A percentile compares a stretch with the other conserved stretches of the same genome.
These are phyloP conservation scores for Pyrus bretschneideri DNA, from an alignment of 306 rosid species.

Conservation along the genomic window DNA sequence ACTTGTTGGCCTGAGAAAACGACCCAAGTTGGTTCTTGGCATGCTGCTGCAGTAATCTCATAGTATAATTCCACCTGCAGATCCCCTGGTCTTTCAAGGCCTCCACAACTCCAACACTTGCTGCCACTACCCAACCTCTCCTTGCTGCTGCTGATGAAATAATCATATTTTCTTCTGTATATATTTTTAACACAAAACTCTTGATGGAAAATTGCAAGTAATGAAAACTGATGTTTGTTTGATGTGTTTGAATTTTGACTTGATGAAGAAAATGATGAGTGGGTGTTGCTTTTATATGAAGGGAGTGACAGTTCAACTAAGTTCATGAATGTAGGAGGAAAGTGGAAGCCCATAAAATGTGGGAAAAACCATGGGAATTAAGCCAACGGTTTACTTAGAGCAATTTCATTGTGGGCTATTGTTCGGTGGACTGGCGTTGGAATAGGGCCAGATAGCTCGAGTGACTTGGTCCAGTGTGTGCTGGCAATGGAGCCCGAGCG, in stretches of 20 bases:
- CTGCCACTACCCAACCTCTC: conserved; percentile 22
- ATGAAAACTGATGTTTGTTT: not conserved
- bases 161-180: conserved; percentile 9
- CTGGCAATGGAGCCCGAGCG: too few species aligned
- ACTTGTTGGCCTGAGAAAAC: conserved; percentile 24
- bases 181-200: not conserved
- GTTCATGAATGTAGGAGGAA: too few species aligned
- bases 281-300: not conserved
- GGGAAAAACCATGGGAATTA: not conserved
- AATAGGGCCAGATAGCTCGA: too few species aligned
- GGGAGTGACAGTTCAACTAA: not conserved
- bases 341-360: not conserved
- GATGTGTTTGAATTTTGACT: not conserved
- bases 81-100: conserved; percentile 61
- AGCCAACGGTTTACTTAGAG: not conserved
- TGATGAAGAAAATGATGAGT: not conserved
- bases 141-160: not conserved
- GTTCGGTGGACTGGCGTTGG: too few species aligned
- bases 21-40: conserved; percentile 15
- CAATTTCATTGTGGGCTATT: too few species aligned
- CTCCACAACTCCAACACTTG: conserved; percentile 31
- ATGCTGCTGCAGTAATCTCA: conserved; percentile 29
- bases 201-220: not conserved
- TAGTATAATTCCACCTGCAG: conserved; percentile 34
- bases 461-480: too few species aligned